Base-by-base conservation (phyloP, 768 basidiomycete species). In the Boletus barrowsii region DNA sequence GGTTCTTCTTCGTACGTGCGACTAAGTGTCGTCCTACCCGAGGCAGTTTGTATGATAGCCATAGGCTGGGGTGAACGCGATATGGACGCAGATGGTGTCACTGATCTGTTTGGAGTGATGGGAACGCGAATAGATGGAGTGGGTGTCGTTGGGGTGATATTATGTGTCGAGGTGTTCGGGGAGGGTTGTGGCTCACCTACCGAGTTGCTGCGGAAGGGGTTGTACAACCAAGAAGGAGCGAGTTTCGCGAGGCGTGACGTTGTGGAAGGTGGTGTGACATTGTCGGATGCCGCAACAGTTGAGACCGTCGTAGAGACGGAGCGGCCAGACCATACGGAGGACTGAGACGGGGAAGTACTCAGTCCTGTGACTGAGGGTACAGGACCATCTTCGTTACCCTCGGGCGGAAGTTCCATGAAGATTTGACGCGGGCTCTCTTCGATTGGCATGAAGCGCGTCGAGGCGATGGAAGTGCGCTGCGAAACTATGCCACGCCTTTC, bases 191-290 rank as follows among this genome's bases (percentile, higher is more conserved):
- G 78, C 65, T 88, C 85, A 58, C 79, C 82, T 8, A 79, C 39
- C 56, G 47, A 75, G 1, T 75, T 79, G 54, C 79, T 83, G 33
- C 87, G 76, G 68, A 92, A 91, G 6, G 85, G 80, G 62, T 84
- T 88, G 68, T 90, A 86, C 11, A 91, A 69, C 90, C 90, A 91
- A n/a, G 86, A 78, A 2, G 88, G 81, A 1, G 88, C 75, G 39
- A 89, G 76, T 62, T 83, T 88, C 3, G 87, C 83, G 11, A 71
- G 65, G 26, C 76, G 78, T 7, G 67, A 63, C 40, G 72, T 61
- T 20, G 64, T 60, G 20, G 74, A 58, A 39, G 69, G 66, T 20
- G 64, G 65, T 13, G 59, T 58, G 43, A 50, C 26, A 29, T 54
- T 55, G 26, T 55, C 59, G 3, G 44, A 35, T 17, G 64, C 56